Evolutionary conservation across 108 stramenopile genomes (phyloP).

Genomic region (Chaetoceros muelleri): DNA sequence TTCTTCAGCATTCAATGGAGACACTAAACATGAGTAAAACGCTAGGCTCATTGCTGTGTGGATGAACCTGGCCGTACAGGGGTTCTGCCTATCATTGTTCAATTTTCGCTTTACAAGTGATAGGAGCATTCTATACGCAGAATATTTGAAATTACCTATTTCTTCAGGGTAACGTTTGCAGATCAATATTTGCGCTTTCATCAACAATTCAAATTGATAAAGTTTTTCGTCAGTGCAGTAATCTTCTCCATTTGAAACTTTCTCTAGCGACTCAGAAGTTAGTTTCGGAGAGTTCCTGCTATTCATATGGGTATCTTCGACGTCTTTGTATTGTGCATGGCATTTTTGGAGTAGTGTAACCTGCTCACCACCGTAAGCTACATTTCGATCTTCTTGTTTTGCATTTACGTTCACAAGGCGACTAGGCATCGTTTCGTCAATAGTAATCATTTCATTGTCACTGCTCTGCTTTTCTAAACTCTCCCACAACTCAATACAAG

Average conservation of each 20-base stretch:
- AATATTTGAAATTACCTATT: constrained; percentile 63
- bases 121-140: constrained; percentile 47
- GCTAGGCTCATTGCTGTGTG: constrained; percentile 29
- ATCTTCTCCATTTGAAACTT: background rate
- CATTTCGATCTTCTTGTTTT: no score
- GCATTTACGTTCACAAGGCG: no score
- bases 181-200: constrained; percentile 55
- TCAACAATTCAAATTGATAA: constrained; percentile 26
- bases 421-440: no score
- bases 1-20: constrained; percentile 73
- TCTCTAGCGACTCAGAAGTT: background rate
- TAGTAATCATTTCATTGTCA: background rate
- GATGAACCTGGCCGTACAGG: constrained; percentile 27
- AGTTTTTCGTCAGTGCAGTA: background rate
- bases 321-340: background rate
- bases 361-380: background rate
- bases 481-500: constrained; percentile 55
- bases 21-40: constrained; percentile 55
- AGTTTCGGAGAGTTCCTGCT: background rate
- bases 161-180: constrained; percentile 52
- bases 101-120: constrained; percentile 12
- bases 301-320: background rate
- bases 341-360: background rate
- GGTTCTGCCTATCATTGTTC: background rate
- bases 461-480: constrained; percentile 4